A percentile compares a stretch with the other conserved stretches of the same genome.
Conservation (phyloP, 768 basidiomycete genomes). For the Sporobolomyces pararoseus region DNA sequence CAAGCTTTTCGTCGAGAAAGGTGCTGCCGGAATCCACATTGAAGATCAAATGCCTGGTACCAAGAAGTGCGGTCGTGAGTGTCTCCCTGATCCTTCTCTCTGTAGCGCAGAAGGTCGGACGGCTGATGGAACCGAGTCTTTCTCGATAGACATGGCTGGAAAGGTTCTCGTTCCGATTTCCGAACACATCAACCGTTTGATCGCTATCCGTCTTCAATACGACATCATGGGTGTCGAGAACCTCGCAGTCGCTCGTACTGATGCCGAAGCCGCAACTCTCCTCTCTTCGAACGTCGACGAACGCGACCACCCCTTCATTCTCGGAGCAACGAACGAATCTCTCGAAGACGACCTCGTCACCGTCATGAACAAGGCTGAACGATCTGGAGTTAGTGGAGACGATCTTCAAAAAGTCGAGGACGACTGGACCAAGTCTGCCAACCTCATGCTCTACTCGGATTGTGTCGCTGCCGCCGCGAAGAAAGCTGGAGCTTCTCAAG, state of each 20-base stretch:
- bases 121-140: constrained; percentile 44
- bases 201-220: constrained; percentile 93
- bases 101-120: too few species aligned
- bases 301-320: constrained; percentile 96
- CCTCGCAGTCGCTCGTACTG: constrained; percentile 86
- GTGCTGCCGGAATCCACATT: constrained; percentile 94
- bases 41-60: constrained; percentile 98
- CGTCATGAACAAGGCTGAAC: constrained; percentile 79
- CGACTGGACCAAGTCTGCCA: constrained; percentile 73
- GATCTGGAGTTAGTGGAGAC: constrained; percentile 70
- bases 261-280: constrained; percentile 95
- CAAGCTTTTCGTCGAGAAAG: constrained; percentile 98
- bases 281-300: constrained; percentile 94
- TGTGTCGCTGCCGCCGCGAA: constrained; percentile 62
- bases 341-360: constrained; percentile 62
- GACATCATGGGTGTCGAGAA: constrained; percentile 99
- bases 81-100: constrained; percentile 55
- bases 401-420: constrained; percentile 85
- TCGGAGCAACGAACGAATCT: constrained; percentile 76
- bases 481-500: constrained; percentile 54
- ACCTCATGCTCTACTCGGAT: constrained; percentile 71
- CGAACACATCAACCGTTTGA: constrained; percentile 96
- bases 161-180: constrained; percentile 95
- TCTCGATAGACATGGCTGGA: constrained; percentile 87
- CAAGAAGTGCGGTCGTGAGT: constrained; percentile 83